Evolutionary conservation across 73 alveolate species (phyloP), one percentile per base, ranked within the genome.

Genomic region (Diophrys appendiculata): DNA sequence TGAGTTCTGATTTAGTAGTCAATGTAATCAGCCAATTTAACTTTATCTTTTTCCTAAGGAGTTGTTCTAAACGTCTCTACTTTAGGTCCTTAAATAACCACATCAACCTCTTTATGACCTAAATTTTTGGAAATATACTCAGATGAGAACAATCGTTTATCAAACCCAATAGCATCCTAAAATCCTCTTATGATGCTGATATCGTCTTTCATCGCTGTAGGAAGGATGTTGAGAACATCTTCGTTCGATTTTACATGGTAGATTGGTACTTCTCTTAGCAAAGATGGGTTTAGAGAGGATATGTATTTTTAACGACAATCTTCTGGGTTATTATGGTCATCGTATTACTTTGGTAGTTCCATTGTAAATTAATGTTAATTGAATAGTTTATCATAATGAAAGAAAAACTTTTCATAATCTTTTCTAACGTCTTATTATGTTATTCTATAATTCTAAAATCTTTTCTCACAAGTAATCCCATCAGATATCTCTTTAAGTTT

Each of bases 391-490:
- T 73, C 81, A 43, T 73, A 73, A 25, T 52, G 71, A 54, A 52
- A 73, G 18, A 73, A 52, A 52, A 29, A 25, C 72, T 52, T 34
- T 73, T 73, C 53, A 26, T 73, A 73, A 23, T 29, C 26, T 52
- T 73, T 64, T 1, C 22, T 24, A 52, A 29, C 72, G 23, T 73
- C n/a, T n/a, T n/a, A n/a, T 52, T 8, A 60, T 14, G 25, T 26
- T 29, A 25, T 73, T 24, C 18, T 25, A 23, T 25, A 29, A 27
- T 8, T 26, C 14, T 8, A n/a, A 8, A 34, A 73, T 52, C 54
- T 73, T 52, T n/a, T n/a, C n/a, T 1, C 26, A 53, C 2, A 73
- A 26, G 33, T 73, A 52, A 29, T 73, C 71, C 81, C 81, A 73
- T 2, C 28, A n/a, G n/a, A n/a, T n/a, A n/a, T n/a, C n/a, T n/a